A percentile compares a stretch with the other conserved stretches of the same genome.
These are phyloP conservation scores for Paraurostyla sp. DNA, from an alignment of 73 alveolate genomes.

Conservation along the genomic window DNA sequence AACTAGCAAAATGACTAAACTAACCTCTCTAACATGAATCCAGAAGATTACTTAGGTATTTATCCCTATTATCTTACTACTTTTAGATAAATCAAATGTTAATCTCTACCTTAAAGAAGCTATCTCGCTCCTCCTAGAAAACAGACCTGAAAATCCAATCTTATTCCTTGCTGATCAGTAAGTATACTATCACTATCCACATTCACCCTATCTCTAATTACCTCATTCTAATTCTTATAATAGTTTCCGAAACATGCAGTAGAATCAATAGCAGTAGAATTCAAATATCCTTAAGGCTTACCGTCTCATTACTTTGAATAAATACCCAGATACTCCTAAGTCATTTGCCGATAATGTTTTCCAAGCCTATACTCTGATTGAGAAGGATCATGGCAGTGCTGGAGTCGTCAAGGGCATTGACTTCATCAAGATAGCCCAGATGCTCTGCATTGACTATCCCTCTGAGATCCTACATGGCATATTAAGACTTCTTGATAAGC, in stretches of 20 bases:
- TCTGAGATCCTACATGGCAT: constrained; percentile 74
- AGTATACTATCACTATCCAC: neutral
- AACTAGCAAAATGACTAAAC: constrained; percentile 45
- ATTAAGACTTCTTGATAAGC: constrained; percentile 68
- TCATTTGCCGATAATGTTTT: constrained; percentile 79
- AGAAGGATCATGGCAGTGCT: constrained; percentile 64
- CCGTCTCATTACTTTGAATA: constrained; percentile 75
- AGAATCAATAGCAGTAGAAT: neutral
- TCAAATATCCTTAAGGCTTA: constrained; percentile 76
- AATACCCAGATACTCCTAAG: constrained; percentile 53
- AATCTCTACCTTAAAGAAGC: constrained; percentile 70
- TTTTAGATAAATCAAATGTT: constrained; percentile 71
- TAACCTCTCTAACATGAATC: constrained; percentile 42
- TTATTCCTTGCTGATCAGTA: constrained; percentile 72
- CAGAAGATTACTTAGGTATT: constrained; percentile 74
- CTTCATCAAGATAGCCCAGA: constrained; percentile 73
- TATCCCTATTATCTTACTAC: neutral
- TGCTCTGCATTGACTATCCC: constrained; percentile 86
- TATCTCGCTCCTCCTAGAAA: constrained; percentile 72
- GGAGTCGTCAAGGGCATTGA: constrained; percentile 80
- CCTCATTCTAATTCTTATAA: neutral
- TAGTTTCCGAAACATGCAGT: constrained; percentile 52
- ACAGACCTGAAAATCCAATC: constrained; percentile 86
- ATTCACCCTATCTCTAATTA: neutral
- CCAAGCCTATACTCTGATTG: constrained; percentile 75